A percentile compares a stretch with the other conserved stretches of the same genome.
Evolutionary conservation across 305 asterid species (phyloP).

Genomic region (Solanum aculeatissimum): DNA sequence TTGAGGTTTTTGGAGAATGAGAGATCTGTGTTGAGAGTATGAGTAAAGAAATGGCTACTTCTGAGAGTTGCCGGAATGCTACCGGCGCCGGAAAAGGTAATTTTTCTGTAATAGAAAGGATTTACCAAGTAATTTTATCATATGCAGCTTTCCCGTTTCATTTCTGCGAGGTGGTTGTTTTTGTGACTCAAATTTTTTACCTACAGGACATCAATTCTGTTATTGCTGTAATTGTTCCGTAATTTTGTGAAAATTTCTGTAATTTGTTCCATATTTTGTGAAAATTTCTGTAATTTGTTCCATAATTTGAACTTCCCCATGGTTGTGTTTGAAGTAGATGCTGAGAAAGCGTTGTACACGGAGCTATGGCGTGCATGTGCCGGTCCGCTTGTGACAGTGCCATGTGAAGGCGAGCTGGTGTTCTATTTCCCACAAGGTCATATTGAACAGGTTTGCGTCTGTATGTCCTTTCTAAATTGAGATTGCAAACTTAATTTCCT

Average conservation of each 20-base stretch:
- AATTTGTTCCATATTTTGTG: neutral
- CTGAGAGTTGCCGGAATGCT: neutral
- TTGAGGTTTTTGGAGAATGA: neutral
- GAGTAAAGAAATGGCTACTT: neutral
- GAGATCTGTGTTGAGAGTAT: neutral
- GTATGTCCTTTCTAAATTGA: neutral
- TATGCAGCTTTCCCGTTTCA: neutral
- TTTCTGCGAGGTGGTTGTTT: neutral
- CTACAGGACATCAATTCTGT: neutral
- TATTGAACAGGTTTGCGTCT: slow-evolving; percentile 64
- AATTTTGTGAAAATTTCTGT: neutral
- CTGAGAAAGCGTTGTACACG: slow-evolving; percentile 62
- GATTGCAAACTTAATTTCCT: neutral
- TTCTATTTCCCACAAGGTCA: slow-evolving; percentile 96
- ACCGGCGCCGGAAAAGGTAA: neutral
- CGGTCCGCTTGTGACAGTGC: slow-evolving; percentile 87
- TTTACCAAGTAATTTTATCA: neutral
- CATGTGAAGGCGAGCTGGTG: slow-evolving; percentile 65
- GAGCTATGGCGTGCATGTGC: slow-evolving; percentile 98
- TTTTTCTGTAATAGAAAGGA: neutral
- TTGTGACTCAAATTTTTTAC: neutral
- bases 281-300: neutral
- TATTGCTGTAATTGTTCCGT: neutral
- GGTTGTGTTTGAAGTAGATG: slow-evolving; percentile 35
- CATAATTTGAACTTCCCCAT: neutral